Conservation (phyloP, 164 flowering plant genomes). For the Vitis cinerea region DNA sequence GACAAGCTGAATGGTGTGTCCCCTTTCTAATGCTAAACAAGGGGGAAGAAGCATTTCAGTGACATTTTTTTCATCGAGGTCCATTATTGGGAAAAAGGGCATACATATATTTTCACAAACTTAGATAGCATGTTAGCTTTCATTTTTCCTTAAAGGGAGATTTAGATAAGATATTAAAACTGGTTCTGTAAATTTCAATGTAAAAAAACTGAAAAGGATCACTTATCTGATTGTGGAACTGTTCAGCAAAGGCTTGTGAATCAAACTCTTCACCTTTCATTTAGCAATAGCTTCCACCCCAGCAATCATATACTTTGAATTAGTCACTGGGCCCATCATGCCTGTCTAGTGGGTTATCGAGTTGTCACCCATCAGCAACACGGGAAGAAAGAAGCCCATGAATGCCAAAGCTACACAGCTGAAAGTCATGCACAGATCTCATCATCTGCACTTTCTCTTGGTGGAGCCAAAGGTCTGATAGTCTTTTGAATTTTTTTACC, state of each 20-base stretch:
- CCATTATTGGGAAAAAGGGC: too few relatives aligned
- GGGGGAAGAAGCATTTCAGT: too few relatives aligned
- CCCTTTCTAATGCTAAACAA: too few relatives aligned
- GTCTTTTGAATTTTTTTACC: not conserved
- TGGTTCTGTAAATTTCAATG: too few relatives aligned
- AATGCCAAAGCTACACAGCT: not conserved
- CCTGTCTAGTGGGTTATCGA: not conserved
- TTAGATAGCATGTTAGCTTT: too few relatives aligned
- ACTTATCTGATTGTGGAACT: not conserved
- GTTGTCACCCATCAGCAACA: not conserved
- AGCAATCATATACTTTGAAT: constrained; percentile 1
- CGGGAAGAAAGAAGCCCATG: not conserved
- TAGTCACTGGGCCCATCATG: not conserved
- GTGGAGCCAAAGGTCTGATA: not conserved
- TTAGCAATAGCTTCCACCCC: not conserved
- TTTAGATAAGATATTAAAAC: too few relatives aligned
- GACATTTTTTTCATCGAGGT: too few relatives aligned
- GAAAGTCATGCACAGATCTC: not conserved
- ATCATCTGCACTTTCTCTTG: not conserved
- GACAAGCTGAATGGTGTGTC: too few relatives aligned
- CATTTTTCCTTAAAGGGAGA: too few relatives aligned
- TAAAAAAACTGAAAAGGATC: not conserved
- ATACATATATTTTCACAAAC: too few relatives aligned
- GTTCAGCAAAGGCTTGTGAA: not conserved
- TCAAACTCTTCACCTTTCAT: not conserved